Evolutionary conservation across 2,329 filamentous ascomycete genomes (phyloP), one percentile per base, ranked within the genome.

Genomic region (Aspergillus alliaceus): DNA sequence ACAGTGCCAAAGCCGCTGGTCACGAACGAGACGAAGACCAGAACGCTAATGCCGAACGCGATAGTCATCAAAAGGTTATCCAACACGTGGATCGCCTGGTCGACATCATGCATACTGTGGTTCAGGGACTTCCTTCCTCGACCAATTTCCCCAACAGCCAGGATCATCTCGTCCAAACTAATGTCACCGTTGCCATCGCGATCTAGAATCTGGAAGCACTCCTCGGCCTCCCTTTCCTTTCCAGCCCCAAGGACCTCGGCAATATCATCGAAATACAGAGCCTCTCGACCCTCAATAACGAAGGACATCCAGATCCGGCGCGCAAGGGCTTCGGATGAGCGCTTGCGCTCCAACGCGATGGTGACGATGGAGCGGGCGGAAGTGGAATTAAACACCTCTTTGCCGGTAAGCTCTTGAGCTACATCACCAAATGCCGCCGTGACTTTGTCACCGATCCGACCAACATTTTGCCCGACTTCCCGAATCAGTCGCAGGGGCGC

Each of bases 281-380:
- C 80, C 39, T 97, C 91, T 57, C 87, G 87, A 66, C 91, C 92
- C 75, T 98, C 93, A 4, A 95, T 86, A 1, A 96, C 95, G 71
- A 97, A 96, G 1, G 93, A 97, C 91, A 97, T 96, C 95, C 95
- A 98, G 61, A 98, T 88, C 68, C 95, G 89, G 64, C 86, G 89
- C n/a, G 91, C 93, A 57, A 98, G 79, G n/a, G 95, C 95, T 72
- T 98, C 93, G 0, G 92, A 91, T 6, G 91, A 90, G 58, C 84
- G 82, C 42, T 85, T 86, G 77, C 91, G 93, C 75, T 97, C 93
- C 31, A 98, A 81, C 8, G 93, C 95, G 71, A 96, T 87, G 12
- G 96, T 82, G 5, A 98, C 91, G 49, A 98, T 86, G 0, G 91
- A 95, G 72, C 97, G 93, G 1, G 93, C 88, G 5, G 92, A 90